phyloP scores from a whole-genome alignment of 768 basidiomycete species.

The Lactifluus hygrophoroides region DNA sequence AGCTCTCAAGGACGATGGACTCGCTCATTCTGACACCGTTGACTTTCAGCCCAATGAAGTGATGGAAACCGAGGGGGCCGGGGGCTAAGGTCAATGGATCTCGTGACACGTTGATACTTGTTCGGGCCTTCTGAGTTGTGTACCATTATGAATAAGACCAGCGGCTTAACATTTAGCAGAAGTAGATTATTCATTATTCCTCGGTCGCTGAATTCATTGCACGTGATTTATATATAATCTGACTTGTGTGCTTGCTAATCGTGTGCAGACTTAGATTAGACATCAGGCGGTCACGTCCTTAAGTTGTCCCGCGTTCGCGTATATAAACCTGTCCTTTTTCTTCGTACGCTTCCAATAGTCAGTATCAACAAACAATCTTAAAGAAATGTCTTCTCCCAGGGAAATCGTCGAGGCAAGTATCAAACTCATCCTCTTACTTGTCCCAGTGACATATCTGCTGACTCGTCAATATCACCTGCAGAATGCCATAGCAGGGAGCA shows the following conservation, averaged over 20 bases:
- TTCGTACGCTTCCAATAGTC: background rate
- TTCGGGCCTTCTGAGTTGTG: constrained; percentile 3
- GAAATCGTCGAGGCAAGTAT: constrained; percentile 11
- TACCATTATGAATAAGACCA: background rate
- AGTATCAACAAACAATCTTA: background rate
- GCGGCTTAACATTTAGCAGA: background rate
- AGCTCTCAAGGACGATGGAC: constrained; percentile 81
- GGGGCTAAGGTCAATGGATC: constrained; percentile 86
- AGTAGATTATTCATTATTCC: background rate
- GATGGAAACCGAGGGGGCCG: constrained; percentile 74
- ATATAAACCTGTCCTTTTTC: background rate
- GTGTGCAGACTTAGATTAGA: background rate
- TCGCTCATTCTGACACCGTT: constrained; percentile 74
- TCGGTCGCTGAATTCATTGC: background rate
- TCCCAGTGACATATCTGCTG: background rate
- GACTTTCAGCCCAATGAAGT: constrained; percentile 82
- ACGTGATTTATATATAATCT: background rate
- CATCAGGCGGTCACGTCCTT: no score
- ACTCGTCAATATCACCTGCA: constrained; percentile 10
- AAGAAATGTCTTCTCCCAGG: constrained; percentile 7
- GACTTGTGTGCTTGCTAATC: background rate
- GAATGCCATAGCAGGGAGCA: constrained; percentile 28
- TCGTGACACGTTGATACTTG: constrained; percentile 61
- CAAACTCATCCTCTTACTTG: no score
- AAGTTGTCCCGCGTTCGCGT: background rate